Percentiles rank a stretch among this genome's conserved stretches.
Conservation (phyloP, 495 filamentous ascomycete species). For the Penicillium lagena region DNA sequence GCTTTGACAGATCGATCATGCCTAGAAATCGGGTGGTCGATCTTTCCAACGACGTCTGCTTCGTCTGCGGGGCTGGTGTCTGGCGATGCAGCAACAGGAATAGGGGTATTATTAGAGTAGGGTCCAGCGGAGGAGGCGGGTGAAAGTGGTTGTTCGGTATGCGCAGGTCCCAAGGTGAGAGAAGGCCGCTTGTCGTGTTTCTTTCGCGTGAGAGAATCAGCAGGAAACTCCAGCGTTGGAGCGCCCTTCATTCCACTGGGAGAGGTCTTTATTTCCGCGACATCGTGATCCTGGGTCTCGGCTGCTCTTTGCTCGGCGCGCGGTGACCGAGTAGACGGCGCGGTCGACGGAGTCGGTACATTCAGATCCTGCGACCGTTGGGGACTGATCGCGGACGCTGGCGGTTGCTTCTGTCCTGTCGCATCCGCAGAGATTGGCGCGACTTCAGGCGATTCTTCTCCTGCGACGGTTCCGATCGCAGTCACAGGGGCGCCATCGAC, state of each 20-base stretch:
- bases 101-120: conserved; percentile 37
- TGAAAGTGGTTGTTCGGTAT: conserved; percentile 34
- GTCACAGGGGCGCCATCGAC: conserved; percentile 2
- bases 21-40: conserved; percentile 17
- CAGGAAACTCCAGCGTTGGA: conserved; percentile 11
- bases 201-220: conserved; percentile 10
- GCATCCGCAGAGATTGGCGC: conserved; percentile 1
- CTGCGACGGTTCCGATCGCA: not conserved
- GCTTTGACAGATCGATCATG: conserved; percentile 12
- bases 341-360: conserved; percentile 1
- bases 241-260: conserved; percentile 11
- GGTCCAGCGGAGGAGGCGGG: conserved; percentile 38
- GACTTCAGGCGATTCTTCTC: not conserved
- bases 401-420: conserved; percentile 5
- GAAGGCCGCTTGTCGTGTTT: conserved; percentile 27
- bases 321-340: conserved; percentile 4
- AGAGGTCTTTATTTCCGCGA: conserved; percentile 6
- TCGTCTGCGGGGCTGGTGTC: conserved; percentile 38
- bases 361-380: conserved; percentile 7
- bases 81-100: conserved; percentile 29
- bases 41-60: conserved; percentile 17
- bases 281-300: conserved; percentile 18
- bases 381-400: conserved; percentile 6
- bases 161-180: conserved; percentile 23
- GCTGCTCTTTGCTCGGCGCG: conserved; percentile 12